Evolutionary conservation across 2,329 filamentous ascomycete genomes (phyloP), one percentile per base, ranked within the genome.

Genomic region (Aplosporella prunicola): DNA sequence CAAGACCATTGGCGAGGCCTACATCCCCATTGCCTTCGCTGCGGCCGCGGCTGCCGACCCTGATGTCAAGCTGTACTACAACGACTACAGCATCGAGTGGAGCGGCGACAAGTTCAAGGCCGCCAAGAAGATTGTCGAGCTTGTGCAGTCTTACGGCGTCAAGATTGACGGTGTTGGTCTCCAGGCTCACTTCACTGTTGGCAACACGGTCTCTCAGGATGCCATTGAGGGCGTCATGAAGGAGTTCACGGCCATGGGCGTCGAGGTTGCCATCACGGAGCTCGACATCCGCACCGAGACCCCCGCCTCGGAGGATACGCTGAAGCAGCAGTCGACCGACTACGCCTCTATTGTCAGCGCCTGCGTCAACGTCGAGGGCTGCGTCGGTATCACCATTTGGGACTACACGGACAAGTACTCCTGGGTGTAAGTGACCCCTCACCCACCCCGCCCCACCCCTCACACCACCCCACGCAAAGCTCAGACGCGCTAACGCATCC

Each of bases 211-310:
- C 2, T 49, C 47, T 2, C 44, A 48, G 29, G 42, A 43, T 9
- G 60, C 55, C 18, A 58, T 66, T 13, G 62, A 63, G 7, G 53
- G 53, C 9, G 66, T 70, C 15, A 62, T 79, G 45, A 61, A 67
- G 44, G 58, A 62, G 1, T 71, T 76, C 33, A 70, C 68, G 3
- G 50, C 51, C n/a, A 56, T 71, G 15, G 66, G 64, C 13, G 63
- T 71, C 14, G 74, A 80, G 45, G 64, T 79, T 18, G 75, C 75
- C 7, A 64, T 78, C 38, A 80, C 76, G 2, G 76, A 80, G 59
- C 64, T 80, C 13, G 79, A 83, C 49, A 79, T 82, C 46, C 47
- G 55, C 20, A 47, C 58, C 18, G 44, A 31, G 20, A 49, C 50
- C 2, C 56, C 57, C 2, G 46, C 47, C 3, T 54, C 48, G 2